Percentiles rank a stretch among this genome's conserved stretches.
These are phyloP conservation scores for Sphaerostilbella broomeana DNA, from an alignment of 2,329 filamentous ascomycete genomes.

Conservation along the genomic window DNA sequence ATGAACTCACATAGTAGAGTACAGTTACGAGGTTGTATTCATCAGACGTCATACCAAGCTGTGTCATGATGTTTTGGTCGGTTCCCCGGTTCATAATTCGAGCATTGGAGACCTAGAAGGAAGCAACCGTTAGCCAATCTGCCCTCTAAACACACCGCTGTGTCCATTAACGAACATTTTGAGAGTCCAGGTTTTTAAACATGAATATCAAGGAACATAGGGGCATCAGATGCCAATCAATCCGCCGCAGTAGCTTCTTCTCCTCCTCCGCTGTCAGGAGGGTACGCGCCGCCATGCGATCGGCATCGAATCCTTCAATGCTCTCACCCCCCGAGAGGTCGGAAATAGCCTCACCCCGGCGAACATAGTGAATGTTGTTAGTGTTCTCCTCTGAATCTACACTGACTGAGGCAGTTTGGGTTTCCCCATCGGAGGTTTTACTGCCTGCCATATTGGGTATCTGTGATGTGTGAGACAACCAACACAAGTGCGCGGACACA, in stretches of 20 bases:
- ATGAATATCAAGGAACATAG: constrained; percentile 34
- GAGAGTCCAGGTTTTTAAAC: constrained; percentile 34
- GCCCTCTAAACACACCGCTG: background rate
- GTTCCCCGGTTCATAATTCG: constrained; percentile 39
- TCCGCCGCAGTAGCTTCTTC: constrained; percentile 19
- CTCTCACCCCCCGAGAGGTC: background rate
- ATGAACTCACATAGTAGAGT: constrained; percentile 32
- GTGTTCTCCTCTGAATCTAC: background rate
- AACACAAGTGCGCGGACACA: too few relatives aligned
- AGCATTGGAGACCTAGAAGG: constrained; percentile 30
- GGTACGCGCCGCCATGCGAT: constrained; percentile 28
- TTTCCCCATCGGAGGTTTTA: background rate
- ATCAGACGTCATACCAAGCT: constrained; percentile 33
- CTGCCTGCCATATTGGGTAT: background rate
- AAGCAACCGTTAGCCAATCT: background rate
- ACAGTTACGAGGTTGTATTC: constrained; percentile 34
- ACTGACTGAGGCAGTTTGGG: background rate
- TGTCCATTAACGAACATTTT: constrained; percentile 23
- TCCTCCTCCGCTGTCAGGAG: constrained; percentile 21
- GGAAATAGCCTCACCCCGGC: background rate
- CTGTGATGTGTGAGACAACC: too few relatives aligned
- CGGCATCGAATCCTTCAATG: constrained; percentile 1
- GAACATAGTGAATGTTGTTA: constrained; percentile 3
- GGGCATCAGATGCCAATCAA: constrained; percentile 22
- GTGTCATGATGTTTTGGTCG: constrained; percentile 33